Conservation (phyloP, 768 basidiomycete species). For the Tylopilus rubrobrunneus region DNA sequence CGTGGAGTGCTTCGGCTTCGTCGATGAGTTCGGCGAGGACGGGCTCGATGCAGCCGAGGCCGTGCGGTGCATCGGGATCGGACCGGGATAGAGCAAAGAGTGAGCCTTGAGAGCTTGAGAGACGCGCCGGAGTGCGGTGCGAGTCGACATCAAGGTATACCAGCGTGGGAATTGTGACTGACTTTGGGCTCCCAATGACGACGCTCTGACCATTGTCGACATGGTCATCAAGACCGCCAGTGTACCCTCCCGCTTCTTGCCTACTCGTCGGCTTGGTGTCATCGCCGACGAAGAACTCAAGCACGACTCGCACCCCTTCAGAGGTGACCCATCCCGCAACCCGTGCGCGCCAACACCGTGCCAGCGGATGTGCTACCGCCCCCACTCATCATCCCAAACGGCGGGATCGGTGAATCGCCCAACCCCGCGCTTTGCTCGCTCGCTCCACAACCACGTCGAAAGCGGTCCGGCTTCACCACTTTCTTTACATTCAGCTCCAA, state of each 20-base stretch:
- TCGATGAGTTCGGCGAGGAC: conserved; percentile 84
- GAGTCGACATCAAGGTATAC: conserved; percentile 14
- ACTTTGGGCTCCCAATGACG: no score
- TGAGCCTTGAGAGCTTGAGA: conserved; percentile 92
- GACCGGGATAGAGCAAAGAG: conserved; percentile 83
- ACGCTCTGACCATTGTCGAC: neutral
- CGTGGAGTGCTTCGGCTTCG: conserved; percentile 76
- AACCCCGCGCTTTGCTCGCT: conserved; percentile 23
- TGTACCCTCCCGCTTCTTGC: conserved; percentile 34
- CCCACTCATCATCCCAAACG: conserved; percentile 44
- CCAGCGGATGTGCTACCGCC: conserved; percentile 32
- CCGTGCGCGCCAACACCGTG: conserved; percentile 28
- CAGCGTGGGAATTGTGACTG: conserved; percentile 13
- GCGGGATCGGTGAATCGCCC: conserved; percentile 69
- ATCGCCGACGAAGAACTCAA: no score
- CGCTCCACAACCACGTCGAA: conserved; percentile 19
- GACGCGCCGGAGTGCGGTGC: conserved; percentile 83
- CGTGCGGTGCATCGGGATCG: conserved; percentile 73
- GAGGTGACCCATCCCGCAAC: conserved; percentile 23
- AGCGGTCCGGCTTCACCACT: conserved; percentile 41
- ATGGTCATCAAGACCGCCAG: conserved; percentile 36
- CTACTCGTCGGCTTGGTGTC: conserved; percentile 31
- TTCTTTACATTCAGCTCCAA: conserved; percentile 20
- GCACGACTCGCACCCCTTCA: conserved; percentile 10
- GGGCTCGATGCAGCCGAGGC: conserved; percentile 81